Base-by-base conservation (phyloP, 352 stramenopile species). In the Pythium pectinolyticum region DNA sequence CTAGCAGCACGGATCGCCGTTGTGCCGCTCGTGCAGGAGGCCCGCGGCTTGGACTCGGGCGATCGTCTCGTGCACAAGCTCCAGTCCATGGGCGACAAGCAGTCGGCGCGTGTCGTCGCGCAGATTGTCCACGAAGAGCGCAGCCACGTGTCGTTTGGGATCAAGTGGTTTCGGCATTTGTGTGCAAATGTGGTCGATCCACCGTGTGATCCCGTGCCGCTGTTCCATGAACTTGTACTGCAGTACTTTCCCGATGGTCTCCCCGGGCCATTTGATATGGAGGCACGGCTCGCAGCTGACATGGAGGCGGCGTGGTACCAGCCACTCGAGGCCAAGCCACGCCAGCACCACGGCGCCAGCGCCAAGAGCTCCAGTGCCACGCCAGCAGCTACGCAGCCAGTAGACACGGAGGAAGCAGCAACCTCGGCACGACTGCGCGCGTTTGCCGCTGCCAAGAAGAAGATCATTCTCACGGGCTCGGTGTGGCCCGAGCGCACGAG, bases 401-500 rank as follows among this genome's bases (percentile, higher is more conserved):
- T n/a, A n/a, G n/a, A n/a, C n/a, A 32, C 45, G 2, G 9, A 27
- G 22, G 14, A 69, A 9, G 27, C 22, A 10, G 25, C 62, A 0
- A 57, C 74, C 35, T 80, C 69, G 24, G 25, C 65, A 6, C 79
- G 75, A 22, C 58, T 88, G 9, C 61, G 70, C 11, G 72, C 70
- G 20, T 89, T 89, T 30, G 71, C 75, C 11, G 58, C 74, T 20
- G 74, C 69, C 53, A 89, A 92, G 63, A 86, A 84, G 47, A 87
- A 84, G 46, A 72, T 91, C 25, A 72, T 95, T 52, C 45, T 95
- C 24, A 70, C 78, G 0, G 86, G 86, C 0, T 85, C 75, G 0
- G 86, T 95, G 28, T 96, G 85, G 89, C 89, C 90, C 9, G 88
- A 97, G 67, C 82, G 84, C 8, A 94, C 89, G 37, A 92, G 83